These are phyloP conservation scores for Castanopsis chinensis DNA, from an alignment of 306 rosid genomes.

Conservation along the genomic window DNA sequence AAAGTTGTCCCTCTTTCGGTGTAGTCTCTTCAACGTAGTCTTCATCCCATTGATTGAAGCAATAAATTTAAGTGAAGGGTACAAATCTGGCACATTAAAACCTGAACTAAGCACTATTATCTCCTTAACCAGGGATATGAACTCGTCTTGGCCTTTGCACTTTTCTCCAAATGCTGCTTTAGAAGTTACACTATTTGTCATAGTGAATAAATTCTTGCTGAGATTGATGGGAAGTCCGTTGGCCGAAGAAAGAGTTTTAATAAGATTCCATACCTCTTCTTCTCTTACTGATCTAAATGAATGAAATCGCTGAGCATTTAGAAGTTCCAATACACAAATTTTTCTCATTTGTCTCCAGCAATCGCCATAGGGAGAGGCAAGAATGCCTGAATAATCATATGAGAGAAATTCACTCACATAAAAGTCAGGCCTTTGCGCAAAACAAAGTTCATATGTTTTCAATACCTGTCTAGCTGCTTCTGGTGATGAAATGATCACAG, in stretches of 20 bases:
- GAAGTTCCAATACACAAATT: background rate
- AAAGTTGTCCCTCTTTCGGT: background rate
- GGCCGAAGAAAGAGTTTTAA: background rate
- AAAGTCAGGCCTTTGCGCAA: slow-evolving; percentile 26
- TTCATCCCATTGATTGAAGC: slow-evolving; percentile 9
- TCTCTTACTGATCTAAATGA: slow-evolving; percentile 12
- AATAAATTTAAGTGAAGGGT: slow-evolving; percentile 27
- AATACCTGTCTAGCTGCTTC: slow-evolving; percentile 26
- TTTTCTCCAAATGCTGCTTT: slow-evolving; percentile 15
- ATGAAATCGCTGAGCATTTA: slow-evolving; percentile 22
- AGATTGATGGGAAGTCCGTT: background rate
- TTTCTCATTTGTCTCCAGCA: slow-evolving; percentile 23
- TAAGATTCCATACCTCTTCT: background rate
- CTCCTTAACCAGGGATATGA: background rate
- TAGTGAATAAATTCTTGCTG: background rate
- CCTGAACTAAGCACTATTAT: background rate
- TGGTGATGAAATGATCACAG: slow-evolving; percentile 22
- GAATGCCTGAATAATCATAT: background rate
- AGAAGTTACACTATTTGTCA: background rate
- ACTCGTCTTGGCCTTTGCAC: slow-evolving; percentile 15
- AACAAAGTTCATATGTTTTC: slow-evolving; percentile 19
- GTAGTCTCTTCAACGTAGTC: background rate
- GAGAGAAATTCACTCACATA: background rate
- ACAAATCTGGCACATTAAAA: slow-evolving; percentile 13
- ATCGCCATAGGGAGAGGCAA: slow-evolving; percentile 8